Conservation (phyloP, 1,284 basidiomycete species). For the Heterobasidion irregulare region DNA sequence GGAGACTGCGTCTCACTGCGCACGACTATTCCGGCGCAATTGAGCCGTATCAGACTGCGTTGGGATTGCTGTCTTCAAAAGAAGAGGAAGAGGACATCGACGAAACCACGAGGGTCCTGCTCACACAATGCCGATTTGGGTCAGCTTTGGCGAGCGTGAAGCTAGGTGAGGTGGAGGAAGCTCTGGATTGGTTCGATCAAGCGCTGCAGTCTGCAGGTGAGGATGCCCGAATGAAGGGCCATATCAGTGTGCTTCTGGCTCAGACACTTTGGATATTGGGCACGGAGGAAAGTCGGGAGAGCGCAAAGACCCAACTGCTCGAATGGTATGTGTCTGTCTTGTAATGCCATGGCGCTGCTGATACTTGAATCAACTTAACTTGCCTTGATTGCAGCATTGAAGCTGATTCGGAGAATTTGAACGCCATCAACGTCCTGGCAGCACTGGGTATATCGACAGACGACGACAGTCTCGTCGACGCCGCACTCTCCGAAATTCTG, state of each 20-base stretch:
- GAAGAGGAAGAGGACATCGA: slow-evolving; percentile 21
- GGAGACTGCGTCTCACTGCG: slow-evolving; percentile 62
- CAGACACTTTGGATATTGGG: slow-evolving; percentile 79
- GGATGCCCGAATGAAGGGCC: slow-evolving; percentile 44
- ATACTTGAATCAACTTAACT: not conserved
- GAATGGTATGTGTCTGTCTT: slow-evolving; percentile 55
- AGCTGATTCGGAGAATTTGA: slow-evolving; percentile 62
- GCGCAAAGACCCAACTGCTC: slow-evolving; percentile 73
- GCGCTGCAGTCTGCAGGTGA: slow-evolving; percentile 51
- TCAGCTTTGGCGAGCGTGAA: slow-evolving; percentile 68
- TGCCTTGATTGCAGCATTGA: slow-evolving; percentile 39
- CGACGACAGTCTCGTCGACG: slow-evolving; percentile 80
- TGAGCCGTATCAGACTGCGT: slow-evolving; percentile 65
- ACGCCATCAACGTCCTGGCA: slow-evolving; percentile 76
- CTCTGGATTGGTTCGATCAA: slow-evolving; percentile 58
- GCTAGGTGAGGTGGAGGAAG: slow-evolving; percentile 52
- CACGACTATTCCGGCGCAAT: slow-evolving; percentile 54
- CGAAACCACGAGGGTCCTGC: slow-evolving; percentile 31
- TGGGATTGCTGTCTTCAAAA: slow-evolving; percentile 54
- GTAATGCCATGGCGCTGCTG: slow-evolving; percentile 3
- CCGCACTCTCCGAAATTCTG: slow-evolving; percentile 78
- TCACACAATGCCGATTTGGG: slow-evolving; percentile 64
- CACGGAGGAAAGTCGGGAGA: slow-evolving; percentile 66
- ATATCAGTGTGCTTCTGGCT: slow-evolving; percentile 70
- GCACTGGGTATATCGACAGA: slow-evolving; percentile 79